Evolutionary conservation across 2,329 filamentous ascomycete species (phyloP).

Genomic region (Dactylonectria estremocensis): DNA sequence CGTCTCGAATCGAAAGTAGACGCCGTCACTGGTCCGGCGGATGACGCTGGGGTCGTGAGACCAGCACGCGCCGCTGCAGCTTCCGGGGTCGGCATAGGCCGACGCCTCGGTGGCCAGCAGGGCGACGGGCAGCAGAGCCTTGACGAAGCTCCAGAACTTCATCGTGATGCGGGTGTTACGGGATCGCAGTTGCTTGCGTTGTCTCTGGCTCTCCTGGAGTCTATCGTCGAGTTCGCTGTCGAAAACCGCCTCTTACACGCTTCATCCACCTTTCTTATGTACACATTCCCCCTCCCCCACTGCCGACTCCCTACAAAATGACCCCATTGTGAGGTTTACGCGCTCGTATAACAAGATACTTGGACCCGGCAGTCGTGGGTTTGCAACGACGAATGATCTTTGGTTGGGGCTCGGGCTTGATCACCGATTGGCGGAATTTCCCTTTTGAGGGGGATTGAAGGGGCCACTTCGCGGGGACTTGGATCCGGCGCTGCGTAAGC

Average conservation of each 20-base stretch:
- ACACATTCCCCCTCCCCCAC: neutral
- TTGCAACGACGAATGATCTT: neutral
- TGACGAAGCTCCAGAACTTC: conserved; percentile 32
- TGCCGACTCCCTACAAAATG: neutral
- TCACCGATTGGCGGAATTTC: conserved; percentile 31
- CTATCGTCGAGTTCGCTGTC: neutral
- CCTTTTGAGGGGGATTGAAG: conserved; percentile 25
- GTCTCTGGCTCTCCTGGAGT: conserved; percentile 2
- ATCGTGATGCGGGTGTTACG: conserved; percentile 13
- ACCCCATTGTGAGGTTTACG: neutral
- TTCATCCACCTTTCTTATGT: neutral
- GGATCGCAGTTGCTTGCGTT: neutral
- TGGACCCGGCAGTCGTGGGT: conserved; percentile 1
- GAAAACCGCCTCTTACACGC: neutral
- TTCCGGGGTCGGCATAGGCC: conserved; percentile 49
- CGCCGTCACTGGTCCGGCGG: conserved; percentile 55
- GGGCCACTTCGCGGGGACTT: conserved; percentile 14
- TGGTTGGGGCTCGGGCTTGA: conserved; percentile 4
- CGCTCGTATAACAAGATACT: neutral
- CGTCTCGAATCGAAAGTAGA: conserved; percentile 61
- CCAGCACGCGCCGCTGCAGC: conserved; percentile 57
- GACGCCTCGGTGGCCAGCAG: conserved; percentile 55
- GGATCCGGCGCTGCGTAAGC: neutral
- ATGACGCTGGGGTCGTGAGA: conserved; percentile 59
- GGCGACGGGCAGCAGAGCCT: conserved; percentile 19